A percentile compares a stretch with the other conserved stretches of the same genome.
Evolutionary conservation across 2,329 filamentous ascomycete species (phyloP).

Genomic region (Fusarium mangiferae): DNA sequence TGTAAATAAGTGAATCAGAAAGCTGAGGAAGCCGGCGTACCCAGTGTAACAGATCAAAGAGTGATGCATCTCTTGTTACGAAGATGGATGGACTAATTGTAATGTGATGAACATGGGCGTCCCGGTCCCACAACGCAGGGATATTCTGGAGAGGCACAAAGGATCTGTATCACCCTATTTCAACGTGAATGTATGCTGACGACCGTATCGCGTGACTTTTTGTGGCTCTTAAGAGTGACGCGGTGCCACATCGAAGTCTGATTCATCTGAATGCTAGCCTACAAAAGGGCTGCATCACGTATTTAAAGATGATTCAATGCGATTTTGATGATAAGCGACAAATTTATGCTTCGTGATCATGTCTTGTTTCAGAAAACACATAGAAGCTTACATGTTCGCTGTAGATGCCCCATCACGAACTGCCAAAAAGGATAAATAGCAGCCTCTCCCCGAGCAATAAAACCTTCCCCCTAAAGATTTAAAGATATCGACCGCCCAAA

Average conservation of each 20-base stretch:
- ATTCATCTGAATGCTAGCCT: too few species aligned
- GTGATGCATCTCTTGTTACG: not conserved
- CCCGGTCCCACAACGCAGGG: not conserved
- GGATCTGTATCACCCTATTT: accelerated
- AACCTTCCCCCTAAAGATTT: too few species aligned
- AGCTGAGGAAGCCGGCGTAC: accelerated
- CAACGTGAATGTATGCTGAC: accelerated
- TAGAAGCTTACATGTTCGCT: too few species aligned
- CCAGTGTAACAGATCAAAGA: accelerated
- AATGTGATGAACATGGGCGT: not conserved
- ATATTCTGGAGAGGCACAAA: not conserved
- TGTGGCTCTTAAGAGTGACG: too few species aligned
- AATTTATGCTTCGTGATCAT: not conserved
- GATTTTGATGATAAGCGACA: too few species aligned
- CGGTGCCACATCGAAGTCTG: too few species aligned
- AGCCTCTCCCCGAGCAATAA: too few species aligned
- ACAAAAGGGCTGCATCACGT: too few species aligned
- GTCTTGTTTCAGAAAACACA: accelerated
- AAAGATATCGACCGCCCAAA: too few species aligned
- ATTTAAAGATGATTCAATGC: too few species aligned
- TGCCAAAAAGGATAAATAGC: not conserved
- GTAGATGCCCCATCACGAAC: not conserved
- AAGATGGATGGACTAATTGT: not conserved
- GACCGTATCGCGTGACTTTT: accelerated
- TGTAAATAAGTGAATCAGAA: accelerated